phyloP scores from a whole-genome alignment of 2,329 filamentous ascomycete species.

The Penicillium sp. region DNA sequence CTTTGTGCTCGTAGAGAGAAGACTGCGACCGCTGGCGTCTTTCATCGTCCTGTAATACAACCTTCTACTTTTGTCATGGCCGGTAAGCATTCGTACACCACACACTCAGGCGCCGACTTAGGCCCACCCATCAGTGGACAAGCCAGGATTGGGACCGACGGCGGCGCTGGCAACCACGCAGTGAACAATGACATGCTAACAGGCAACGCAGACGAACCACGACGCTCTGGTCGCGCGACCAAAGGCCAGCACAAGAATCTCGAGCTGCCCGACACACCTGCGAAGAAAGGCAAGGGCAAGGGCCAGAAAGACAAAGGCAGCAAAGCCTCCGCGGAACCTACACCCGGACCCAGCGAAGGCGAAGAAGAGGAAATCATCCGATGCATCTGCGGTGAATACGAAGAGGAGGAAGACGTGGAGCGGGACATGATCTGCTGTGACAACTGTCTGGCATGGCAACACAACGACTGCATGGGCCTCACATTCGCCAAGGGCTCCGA shows the following conservation, averaged over 20 bases:
- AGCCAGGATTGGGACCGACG: not conserved
- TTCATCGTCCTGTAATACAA: constrained; percentile 40
- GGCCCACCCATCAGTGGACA: constrained; percentile 3
- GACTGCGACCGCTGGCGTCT: constrained; percentile 26
- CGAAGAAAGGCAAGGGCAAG: constrained; percentile 50
- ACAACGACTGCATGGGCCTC: constrained; percentile 92
- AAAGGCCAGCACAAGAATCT: constrained; percentile 95
- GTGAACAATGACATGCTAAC: constrained; percentile 31
- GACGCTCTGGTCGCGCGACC: constrained; percentile 90
- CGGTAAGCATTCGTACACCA: constrained; percentile 56
- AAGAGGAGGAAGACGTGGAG: constrained; percentile 79
- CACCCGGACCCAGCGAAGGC: constrained; percentile 47
- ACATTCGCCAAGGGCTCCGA: constrained; percentile 72
- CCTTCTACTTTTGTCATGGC: constrained; percentile 50
- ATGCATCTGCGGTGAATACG: constrained; percentile 86
- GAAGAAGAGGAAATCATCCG: constrained; percentile 78
- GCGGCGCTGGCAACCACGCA: not conserved
- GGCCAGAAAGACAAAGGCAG: constrained; percentile 45
- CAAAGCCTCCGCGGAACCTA: constrained; percentile 49
- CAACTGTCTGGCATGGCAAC: constrained; percentile 89
- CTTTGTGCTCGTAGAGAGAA: constrained; percentile 41
- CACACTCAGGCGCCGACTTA: constrained; percentile 8
- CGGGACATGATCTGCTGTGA: constrained; percentile 97
- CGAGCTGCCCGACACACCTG: constrained; percentile 63
- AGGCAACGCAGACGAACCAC: constrained; percentile 67